Evolutionary conservation across 306 rosid species (phyloP), one percentile per base, ranked within the genome.

Genomic region (Argentina anserina): DNA sequence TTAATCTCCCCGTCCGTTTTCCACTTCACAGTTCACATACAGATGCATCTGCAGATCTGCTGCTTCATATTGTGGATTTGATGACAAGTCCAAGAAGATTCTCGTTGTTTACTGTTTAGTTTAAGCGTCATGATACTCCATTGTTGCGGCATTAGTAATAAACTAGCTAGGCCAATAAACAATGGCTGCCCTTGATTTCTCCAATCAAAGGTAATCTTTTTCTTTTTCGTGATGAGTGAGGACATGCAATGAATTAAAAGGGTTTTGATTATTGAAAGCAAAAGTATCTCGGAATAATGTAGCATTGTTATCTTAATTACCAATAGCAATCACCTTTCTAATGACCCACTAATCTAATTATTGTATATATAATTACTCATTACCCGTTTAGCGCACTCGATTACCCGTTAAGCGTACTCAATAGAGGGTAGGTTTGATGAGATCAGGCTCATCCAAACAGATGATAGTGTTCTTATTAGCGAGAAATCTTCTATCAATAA

Each of bases 221-320:
- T 36, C 2, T 0, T 17, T 21, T 64, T 14, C 1, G 26, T 14
- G 8, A 36, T 37, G 37, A 40, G 20, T 56, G 36, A 56, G 5
- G 34, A 26, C 36, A 56, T 12, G n/a, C 31, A 53, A 9, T 21
- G 47, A 49, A 34, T 50, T 3, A n/a, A 31, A 46, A 15, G 15
- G 12, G 3, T 20, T 7, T 21, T 5, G 6, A 9, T 17, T 69
- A 46, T 25, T 37, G 17, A 70, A 53, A 53, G 50, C 26, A 53
- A 53, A 69, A 17, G 42, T 10, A 17, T 1, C 14, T 26, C 9
- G 23, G 41, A 18, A 17, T 61, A 20, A 61, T 17, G 41, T 60
- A 14, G 65, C 65, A 60, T 31, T 60, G 66, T 56, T 56, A n/a
- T n/a, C n/a, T n/a, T n/a, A 56, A 56, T 18, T 60, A 60, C 12